Evolutionary conservation across 1,284 basidiomycete genomes (phyloP).

Genomic region (Ceratobasidium sp.): DNA sequence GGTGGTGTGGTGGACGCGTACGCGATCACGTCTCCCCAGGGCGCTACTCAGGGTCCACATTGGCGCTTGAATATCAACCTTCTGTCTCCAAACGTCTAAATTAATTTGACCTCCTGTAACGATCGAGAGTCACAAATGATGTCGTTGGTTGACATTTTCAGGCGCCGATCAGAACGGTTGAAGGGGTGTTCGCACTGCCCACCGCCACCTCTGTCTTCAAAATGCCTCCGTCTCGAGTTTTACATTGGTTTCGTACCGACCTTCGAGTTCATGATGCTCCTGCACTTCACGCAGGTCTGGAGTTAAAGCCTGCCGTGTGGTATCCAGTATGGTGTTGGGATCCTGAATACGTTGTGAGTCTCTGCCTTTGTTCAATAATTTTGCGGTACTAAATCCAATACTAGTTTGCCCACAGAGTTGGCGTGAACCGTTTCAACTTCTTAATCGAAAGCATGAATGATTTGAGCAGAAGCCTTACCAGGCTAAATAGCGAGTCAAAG

Average conservation of each 20-base stretch:
- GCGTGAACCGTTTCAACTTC: conserved; percentile 60
- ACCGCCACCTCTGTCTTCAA: conserved; percentile 10
- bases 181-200: not conserved
- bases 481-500: conserved; percentile 56
- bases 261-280: conserved; percentile 62
- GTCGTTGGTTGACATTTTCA: conserved; percentile 1
- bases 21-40: conserved; percentile 19
- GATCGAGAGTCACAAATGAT: conserved; percentile 22
- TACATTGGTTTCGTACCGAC: conserved; percentile 64
- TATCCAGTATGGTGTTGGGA: conserved; percentile 56
- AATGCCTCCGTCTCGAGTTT: conserved; percentile 49
- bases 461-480: conserved; percentile 56
- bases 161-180: not conserved
- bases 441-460: conserved; percentile 55
- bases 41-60: conserved; percentile 15
- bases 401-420: conserved; percentile 58
- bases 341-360: conserved; percentile 54
- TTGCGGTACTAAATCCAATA: not conserved
- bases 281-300: conserved; percentile 57
- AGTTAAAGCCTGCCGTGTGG: conserved; percentile 56
- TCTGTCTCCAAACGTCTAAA: not conserved
- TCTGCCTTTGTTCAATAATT: not conserved
- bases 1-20: conserved; percentile 35
- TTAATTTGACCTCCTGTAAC: not conserved
- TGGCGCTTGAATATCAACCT: not conserved